These are phyloP conservation scores for Prunus davidiana DNA, from an alignment of 306 rosid species.

Conservation along the genomic window DNA sequence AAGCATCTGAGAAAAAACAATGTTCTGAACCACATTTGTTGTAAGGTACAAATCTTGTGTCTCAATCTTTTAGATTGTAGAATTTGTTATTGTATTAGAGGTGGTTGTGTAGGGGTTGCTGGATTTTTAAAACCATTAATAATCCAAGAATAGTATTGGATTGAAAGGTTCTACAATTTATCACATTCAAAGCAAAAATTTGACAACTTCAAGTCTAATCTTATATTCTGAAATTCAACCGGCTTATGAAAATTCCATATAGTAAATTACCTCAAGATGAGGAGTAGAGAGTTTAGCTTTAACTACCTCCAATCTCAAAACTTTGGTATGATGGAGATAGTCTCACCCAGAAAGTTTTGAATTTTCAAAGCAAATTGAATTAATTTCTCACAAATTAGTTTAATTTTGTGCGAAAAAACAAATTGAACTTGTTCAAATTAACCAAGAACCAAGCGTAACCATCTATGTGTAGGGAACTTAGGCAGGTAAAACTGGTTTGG, in stretches of 20 bases:
- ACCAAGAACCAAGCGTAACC: too few relatives aligned
- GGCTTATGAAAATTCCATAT: not conserved
- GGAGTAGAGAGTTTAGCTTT: not conserved
- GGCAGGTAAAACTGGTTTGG: too few relatives aligned
- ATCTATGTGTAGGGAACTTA: too few relatives aligned
- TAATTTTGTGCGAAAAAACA: too few relatives aligned
- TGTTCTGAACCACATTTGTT: not conserved
- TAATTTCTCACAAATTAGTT: too few relatives aligned
- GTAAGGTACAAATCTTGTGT: not conserved
- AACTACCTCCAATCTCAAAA: too few relatives aligned
- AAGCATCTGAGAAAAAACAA: not conserved
- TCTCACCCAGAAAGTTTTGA: too few relatives aligned
- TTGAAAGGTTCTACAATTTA: not conserved
- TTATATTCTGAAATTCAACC: not conserved
- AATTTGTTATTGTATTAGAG: not conserved
- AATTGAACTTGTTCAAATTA: too few relatives aligned
- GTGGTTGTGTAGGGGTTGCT: not conserved
- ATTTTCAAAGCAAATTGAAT: too few relatives aligned
- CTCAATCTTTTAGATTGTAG: not conserved
- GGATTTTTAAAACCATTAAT: not conserved
- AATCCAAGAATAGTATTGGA: not conserved
- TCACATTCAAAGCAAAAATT: not conserved
- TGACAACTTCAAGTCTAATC: not conserved
- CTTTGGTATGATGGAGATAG: too few relatives aligned
- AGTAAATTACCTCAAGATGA: not conserved